These are phyloP conservation scores for Rhodotorula sp. DNA, from an alignment of 1,284 basidiomycete genomes.

Conservation along the genomic window DNA sequence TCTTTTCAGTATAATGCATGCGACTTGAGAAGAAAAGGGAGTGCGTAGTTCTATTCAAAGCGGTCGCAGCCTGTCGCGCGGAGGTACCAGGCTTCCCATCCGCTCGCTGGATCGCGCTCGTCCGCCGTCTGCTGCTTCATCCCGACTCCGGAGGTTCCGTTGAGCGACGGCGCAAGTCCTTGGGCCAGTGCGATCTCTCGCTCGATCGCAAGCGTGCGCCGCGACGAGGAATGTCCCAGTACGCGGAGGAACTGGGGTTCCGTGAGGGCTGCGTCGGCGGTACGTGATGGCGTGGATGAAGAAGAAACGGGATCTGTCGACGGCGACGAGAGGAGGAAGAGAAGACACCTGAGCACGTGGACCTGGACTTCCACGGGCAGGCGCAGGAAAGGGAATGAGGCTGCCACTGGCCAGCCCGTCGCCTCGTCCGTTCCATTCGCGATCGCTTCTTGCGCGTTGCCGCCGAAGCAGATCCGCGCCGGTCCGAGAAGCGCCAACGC, in stretches of 20 bases:
- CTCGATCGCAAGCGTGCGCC: constrained; percentile 16
- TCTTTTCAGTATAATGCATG: too few relatives aligned
- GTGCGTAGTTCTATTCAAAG: constrained; percentile 7
- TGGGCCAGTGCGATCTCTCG: constrained; percentile 11
- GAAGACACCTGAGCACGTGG: constrained; percentile 32
- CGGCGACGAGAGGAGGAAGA: constrained; percentile 17
- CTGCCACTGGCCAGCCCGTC: background rate
- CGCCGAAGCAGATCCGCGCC: constrained; percentile 28
- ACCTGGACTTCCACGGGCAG: constrained; percentile 39
- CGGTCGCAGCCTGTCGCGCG: constrained; percentile 31
- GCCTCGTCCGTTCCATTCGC: background rate
- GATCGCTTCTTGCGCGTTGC: constrained; percentile 7
- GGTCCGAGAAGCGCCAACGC: constrained; percentile 19
- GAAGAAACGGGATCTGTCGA: constrained; percentile 16
- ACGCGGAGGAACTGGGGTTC: constrained; percentile 35
- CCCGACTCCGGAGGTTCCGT: background rate
- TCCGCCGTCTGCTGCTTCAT: background rate
- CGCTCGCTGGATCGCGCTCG: background rate
- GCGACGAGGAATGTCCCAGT: constrained; percentile 21
- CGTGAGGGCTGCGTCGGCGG: constrained; percentile 10
- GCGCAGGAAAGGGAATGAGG: constrained; percentile 29
- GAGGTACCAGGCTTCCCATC: constrained; percentile 35
- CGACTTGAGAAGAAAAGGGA: too few relatives aligned
- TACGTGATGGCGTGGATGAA: background rate
- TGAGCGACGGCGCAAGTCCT: constrained; percentile 22